Percentiles rank a stretch among this genome's conserved stretches.
phyloP scores from a whole-genome alignment of 192 early-diverging fungal genomes.

The Phycomyces blakesleeanus region DNA sequence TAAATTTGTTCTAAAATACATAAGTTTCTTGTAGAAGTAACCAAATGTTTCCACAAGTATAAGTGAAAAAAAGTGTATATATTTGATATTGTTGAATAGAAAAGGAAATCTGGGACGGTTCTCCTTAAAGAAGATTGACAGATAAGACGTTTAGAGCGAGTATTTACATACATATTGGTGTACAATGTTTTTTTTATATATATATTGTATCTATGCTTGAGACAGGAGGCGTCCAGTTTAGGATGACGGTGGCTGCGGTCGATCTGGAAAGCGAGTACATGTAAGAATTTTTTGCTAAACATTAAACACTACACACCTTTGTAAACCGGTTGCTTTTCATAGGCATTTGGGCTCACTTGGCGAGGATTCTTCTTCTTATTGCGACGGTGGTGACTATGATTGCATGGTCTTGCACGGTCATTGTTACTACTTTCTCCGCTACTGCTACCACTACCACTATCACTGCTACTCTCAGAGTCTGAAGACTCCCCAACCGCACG shows the following conservation, averaged over 20 bases:
- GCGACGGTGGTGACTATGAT: conserved; percentile 2
- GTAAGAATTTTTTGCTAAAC: not conserved
- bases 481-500: conserved; percentile 48
- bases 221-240: not conserved
- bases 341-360: conserved; percentile 38
- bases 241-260: not conserved
- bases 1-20: too few relatives aligned
- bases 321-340: conserved; percentile 39
- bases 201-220: not conserved
- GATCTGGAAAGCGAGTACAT: not conserved
- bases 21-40: too few relatives aligned
- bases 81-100: too few relatives aligned
- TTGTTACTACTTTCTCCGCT: conserved; percentile 9
- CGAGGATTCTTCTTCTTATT: conserved; percentile 27
- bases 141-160: too few relatives aligned
- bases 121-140: too few relatives aligned
- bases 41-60: too few relatives aligned
- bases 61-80: too few relatives aligned
- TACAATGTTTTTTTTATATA: not conserved
- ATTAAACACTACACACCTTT: conserved; percentile 20
- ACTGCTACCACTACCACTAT: conserved; percentile 35
- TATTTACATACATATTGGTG: not conserved
- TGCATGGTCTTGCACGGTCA: conserved; percentile 20
- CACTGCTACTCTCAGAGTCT: conserved; percentile 40
- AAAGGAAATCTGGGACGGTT: too few relatives aligned